Base-by-base conservation (phyloP, 805 yeast species). In the Cyberlindnera japonica region DNA sequence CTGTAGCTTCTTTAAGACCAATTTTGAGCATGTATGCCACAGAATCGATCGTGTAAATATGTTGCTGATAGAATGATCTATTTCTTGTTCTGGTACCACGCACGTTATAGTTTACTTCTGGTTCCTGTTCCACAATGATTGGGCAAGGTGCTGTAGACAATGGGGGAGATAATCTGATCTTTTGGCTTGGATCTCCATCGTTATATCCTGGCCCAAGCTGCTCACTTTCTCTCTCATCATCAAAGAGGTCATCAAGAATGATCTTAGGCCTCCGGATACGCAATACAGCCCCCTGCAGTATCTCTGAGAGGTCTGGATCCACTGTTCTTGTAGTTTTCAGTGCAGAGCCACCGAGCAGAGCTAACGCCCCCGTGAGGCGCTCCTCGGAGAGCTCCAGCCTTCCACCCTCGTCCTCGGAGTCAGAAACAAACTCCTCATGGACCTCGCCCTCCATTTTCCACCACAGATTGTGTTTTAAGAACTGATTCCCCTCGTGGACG, bases 31-130 rank as follows among this genome's bases (percentile, higher is more conserved):
- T 33, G 27, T 53, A 54, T 2, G 49, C 36, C 1, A 55, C 57
- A 3, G 50, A 43, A 31, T 55, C 60, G 14, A 55, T 51, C 2
- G 56, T 53, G 32, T 53, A 55, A 9, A 55, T 51, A 22, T 54
- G 59, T 31, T 54, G 53, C 33, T 54, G 57, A 17, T 43, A 44
- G 19, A 54, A 49, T 0, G 56, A 48, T 7, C 48, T 26, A 21
- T 52, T 45, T 30, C 57, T 49, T 33, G 46, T 44, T 21, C 53
- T 24, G 14, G 33, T 24, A 3, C 46, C 41, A 13, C 53, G 38
- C 12, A 25, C 32, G 24, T 28, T 38, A 33, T 40, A 21, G 18
- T 27, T 25, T n/a, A 25, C 28, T 33, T 32, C 30, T 6, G 23
- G 4, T n/a, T 34, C 30, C 9, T 29, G n/a, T n/a, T n/a, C n/a